Evolutionary conservation across 495 filamentous ascomycete species (phyloP).

Genomic region (Parathielavia appendiculata): DNA sequence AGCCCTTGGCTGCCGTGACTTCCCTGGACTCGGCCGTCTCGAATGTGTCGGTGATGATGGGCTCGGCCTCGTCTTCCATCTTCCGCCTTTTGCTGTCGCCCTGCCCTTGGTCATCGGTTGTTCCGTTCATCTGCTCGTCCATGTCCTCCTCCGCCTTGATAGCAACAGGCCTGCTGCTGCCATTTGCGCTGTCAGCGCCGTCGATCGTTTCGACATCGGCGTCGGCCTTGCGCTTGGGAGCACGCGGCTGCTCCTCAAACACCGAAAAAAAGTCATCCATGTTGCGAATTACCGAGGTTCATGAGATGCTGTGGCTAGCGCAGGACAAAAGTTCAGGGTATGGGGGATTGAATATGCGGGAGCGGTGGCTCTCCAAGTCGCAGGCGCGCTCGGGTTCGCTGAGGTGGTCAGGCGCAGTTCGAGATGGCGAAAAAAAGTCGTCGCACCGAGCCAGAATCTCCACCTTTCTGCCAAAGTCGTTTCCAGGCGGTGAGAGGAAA

Average conservation of each 20-base stretch:
- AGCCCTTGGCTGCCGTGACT: constrained; percentile 73
- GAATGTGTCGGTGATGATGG: constrained; percentile 88
- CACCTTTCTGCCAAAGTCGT: constrained; percentile 4
- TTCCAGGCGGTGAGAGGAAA: too few species aligned
- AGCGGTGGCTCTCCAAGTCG: too few species aligned
- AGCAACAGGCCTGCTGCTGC: not conserved
- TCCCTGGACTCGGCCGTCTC: constrained; percentile 94
- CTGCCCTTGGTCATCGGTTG: constrained; percentile 22
- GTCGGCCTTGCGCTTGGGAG: constrained; percentile 70
- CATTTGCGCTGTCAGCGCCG: constrained; percentile 14
- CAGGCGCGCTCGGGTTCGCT: not conserved
- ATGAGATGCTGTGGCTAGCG: not conserved
- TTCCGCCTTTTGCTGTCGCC: constrained; percentile 64
- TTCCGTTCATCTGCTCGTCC: constrained; percentile 15
- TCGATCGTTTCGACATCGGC: constrained; percentile 55
- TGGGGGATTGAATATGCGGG: too few species aligned
- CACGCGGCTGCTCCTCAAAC: constrained; percentile 63
- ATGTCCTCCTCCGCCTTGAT: constrained; percentile 11
- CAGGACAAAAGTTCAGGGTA: too few species aligned
- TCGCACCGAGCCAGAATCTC: not conserved
- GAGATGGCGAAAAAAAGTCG: constrained; percentile 11
- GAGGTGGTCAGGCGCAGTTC: not conserved
- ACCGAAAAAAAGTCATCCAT: constrained; percentile 86
- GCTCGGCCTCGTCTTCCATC: constrained; percentile 65
- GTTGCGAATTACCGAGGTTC: constrained; percentile 17